phyloP scores from a whole-genome alignment of 78 protist genomes.

The Chrysochromulina parva region DNA sequence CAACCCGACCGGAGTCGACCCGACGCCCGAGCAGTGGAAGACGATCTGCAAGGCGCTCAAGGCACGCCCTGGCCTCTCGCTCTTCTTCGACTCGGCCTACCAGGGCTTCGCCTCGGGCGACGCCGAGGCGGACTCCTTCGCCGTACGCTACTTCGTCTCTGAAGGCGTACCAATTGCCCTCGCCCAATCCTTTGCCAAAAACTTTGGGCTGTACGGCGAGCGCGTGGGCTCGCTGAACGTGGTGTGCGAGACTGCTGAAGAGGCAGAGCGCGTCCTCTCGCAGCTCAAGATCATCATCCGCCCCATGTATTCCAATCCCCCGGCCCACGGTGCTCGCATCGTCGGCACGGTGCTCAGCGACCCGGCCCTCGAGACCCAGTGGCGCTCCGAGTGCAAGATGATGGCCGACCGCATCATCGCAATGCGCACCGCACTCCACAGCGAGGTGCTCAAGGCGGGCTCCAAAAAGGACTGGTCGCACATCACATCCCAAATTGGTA shows the following conservation, averaged over 20 bases:
- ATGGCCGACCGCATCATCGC: slow-evolving; percentile 72
- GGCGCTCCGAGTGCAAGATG: slow-evolving; percentile 54
- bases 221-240: slow-evolving; percentile 75
- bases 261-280: slow-evolving; percentile 59
- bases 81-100: slow-evolving; percentile 96
- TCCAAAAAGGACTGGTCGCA: slow-evolving; percentile 83
- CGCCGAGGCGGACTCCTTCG: slow-evolving; percentile 84
- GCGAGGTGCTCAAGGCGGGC: not conserved
- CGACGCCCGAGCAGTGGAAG: slow-evolving; percentile 76
- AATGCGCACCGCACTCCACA: slow-evolving; percentile 74
- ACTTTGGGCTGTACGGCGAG: slow-evolving; percentile 96
- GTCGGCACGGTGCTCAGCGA: slow-evolving; percentile 63
- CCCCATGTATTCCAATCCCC: slow-evolving; percentile 95
- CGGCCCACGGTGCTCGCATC: slow-evolving; percentile 95
- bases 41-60: not conserved
- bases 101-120: slow-evolving; percentile 97
- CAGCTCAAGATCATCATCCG: slow-evolving; percentile 88
- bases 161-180: slow-evolving; percentile 16
- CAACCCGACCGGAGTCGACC: slow-evolving; percentile 99
- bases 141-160: slow-evolving; percentile 69
- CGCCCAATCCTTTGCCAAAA: slow-evolving; percentile 92
- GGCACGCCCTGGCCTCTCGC: too few species aligned
- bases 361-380: not conserved
- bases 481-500: slow-evolving; percentile 95
- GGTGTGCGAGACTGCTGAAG: slow-evolving; percentile 19